Evolutionary conservation across 306 rosid species (phyloP), one percentile per base, ranked within the genome.

Genomic region (Cucurbita argyrosperma): DNA sequence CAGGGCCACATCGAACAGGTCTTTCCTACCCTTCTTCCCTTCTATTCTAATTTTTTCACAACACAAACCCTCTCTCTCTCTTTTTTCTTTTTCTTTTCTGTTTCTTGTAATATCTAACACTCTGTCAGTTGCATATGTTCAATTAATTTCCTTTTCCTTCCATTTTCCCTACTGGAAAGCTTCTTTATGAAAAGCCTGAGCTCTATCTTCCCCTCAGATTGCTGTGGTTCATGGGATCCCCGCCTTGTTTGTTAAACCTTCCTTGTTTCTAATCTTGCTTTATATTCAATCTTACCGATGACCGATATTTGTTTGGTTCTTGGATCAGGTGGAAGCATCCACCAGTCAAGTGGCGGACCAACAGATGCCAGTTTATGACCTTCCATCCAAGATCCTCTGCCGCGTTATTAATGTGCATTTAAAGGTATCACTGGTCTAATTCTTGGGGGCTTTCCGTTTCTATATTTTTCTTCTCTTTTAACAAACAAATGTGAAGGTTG

Each of bases 1-100:
- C 98, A 90, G 66, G 98, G 98, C 51, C 98, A 94, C 82, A 90
- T 94, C 71, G 97, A 90, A 73, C 98, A 94, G 93, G 98, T 94
- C 46, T 59, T 39, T 13, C 10, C 35, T 46, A 26, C 21, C 56
- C 13, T 8, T 16, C 47, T 19, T 51, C n/a, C 40, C 70, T 56
- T 39, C 38, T 70, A 10, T 5, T 45, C 38, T 37, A n/a, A 42
- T 21, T 23, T 5, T 69, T 40, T 53, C 60, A 61, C 4, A 37
- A 14, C 18, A 60, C 59, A 57, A 68, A 37, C 6, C 9, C 0
- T 11, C 54, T 49, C n/a, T 50, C 7, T 74, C 5, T 54, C 2
- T 61, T 5, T 13, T 74, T 10, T 47, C 7, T 60, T 71, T 6
- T 45, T 51, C 55, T 6, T 58, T 59, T 6, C 0, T 35, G 10